Evolutionary conservation across 164 flowering plant genomes (phyloP).

Genomic region (Liquidambar formosana): DNA sequence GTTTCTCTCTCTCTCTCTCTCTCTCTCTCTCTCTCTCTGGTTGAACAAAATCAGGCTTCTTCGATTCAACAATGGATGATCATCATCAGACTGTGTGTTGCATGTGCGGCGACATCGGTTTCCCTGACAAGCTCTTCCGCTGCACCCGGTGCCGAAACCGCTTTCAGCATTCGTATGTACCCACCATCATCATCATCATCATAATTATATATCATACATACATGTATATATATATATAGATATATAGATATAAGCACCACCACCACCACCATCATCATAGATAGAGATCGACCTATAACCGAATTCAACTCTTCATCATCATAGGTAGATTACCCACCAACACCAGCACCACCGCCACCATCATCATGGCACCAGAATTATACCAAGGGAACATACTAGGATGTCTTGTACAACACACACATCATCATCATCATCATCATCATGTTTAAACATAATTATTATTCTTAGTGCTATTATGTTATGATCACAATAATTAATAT

Average conservation of each 20-base stretch:
- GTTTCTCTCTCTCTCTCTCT: slow-evolving; percentile 11
- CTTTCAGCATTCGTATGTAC: slow-evolving; percentile 85
- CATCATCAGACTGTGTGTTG: slow-evolving; percentile 74
- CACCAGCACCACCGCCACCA: slow-evolving; percentile 11
- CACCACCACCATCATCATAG: slow-evolving; percentile 12
- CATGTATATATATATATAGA: slow-evolving; percentile 3
- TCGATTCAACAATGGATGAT: slow-evolving; percentile 60
- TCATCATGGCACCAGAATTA: slow-evolving; percentile 1
- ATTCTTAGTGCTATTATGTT: too few species aligned
- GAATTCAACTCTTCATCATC: slow-evolving; percentile 7
- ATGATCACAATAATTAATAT: too few species aligned
- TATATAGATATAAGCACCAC: too few species aligned
- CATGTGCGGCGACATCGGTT: slow-evolving; percentile 98
- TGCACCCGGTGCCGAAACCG: slow-evolving; percentile 76
- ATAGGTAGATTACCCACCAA: background rate
- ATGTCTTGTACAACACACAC: background rate
- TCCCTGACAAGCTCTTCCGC: slow-evolving; percentile 89
- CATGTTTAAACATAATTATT: too few species aligned
- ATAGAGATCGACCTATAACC: slow-evolving; percentile 11
- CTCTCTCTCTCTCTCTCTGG: background rate
- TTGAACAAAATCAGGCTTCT: background rate
- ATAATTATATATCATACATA: background rate
- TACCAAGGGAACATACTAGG: too few species aligned
- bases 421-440: too few species aligned
- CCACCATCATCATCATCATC: slow-evolving; percentile 10